These are phyloP conservation scores for Diplodia corticola DNA, from an alignment of 2,329 filamentous ascomycete genomes.

Conservation along the genomic window DNA sequence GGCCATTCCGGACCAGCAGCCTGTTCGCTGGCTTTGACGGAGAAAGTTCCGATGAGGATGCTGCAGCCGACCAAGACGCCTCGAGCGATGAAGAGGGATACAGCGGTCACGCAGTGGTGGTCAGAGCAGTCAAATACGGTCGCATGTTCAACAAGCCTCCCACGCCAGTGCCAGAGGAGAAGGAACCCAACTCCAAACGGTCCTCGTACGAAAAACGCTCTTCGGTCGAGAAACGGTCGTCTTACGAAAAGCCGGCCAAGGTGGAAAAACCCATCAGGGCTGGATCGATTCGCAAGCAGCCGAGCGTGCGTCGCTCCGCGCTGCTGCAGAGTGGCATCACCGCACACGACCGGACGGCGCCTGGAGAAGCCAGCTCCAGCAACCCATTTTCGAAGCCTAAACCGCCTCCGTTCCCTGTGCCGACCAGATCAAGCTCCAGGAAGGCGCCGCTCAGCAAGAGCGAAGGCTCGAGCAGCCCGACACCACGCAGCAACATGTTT, in stretches of 20 bases:
- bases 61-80: constrained; percentile 62
- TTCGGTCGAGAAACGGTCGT: constrained; percentile 32
- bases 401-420: constrained; percentile 86
- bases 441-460: constrained; percentile 67
- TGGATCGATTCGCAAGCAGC: constrained; percentile 38
- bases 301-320: constrained; percentile 72
- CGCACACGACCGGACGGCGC: constrained; percentile 66
- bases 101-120: constrained; percentile 38
- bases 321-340: constrained; percentile 78
- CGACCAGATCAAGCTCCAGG: constrained; percentile 82
- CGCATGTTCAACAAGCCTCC: constrained; percentile 43
- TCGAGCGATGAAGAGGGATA: constrained; percentile 61
- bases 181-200: constrained; percentile 35
- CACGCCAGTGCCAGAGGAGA: constrained; percentile 46
- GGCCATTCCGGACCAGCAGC: constrained; percentile 76
- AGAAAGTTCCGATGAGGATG: constrained; percentile 42
- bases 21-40: constrained; percentile 75
- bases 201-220: constrained; percentile 38
- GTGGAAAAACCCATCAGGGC: constrained; percentile 36
- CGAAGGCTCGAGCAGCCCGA: constrained; percentile 78
- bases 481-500: constrained; percentile 50
- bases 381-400: constrained; percentile 35
- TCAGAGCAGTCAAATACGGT: constrained; percentile 54
- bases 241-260: constrained; percentile 39
- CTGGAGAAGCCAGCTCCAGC: constrained; percentile 51